phyloP scores from a whole-genome alignment of 768 basidiomycete species.

The Russula sp. region DNA sequence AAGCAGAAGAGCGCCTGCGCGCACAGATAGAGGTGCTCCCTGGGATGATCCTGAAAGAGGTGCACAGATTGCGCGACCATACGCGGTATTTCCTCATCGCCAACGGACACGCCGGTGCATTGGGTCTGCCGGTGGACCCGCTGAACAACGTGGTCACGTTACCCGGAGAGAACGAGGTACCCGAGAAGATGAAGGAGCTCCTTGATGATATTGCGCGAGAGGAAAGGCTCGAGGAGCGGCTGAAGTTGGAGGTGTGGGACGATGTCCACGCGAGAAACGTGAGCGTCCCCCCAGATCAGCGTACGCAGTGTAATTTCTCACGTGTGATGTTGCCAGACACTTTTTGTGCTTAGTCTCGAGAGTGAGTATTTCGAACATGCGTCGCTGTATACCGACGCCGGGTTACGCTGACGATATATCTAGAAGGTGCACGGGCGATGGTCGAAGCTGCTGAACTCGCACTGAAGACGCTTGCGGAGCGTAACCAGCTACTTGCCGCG shows the following conservation, averaged over 20 bases:
- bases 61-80: constrained; percentile 37
- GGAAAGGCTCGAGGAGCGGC: constrained; percentile 30
- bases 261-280: constrained; percentile 42
- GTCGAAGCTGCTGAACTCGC: constrained; percentile 34
- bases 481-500: constrained; percentile 26
- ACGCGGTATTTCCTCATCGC: constrained; percentile 33
- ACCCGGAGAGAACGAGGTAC: constrained; percentile 16
- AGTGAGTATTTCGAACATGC: constrained; percentile 31
- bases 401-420: background rate
- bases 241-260: constrained; percentile 38
- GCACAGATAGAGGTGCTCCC: constrained; percentile 37
- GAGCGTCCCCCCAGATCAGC: constrained; percentile 11
- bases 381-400: background rate
- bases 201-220: constrained; percentile 39
- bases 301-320: background rate
- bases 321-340: constrained; percentile 29
- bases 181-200: constrained; percentile 32
- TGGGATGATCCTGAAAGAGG: constrained; percentile 33
- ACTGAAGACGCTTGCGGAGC: constrained; percentile 29
- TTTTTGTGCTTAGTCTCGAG: constrained; percentile 43
- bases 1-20: constrained; percentile 26
- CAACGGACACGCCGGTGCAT: constrained; percentile 20
- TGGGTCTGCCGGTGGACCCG: background rate
- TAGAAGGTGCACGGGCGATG: constrained; percentile 34
- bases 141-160: background rate